phyloP scores from a whole-genome alignment of 306 rosid species.

The Lupinus albus region DNA sequence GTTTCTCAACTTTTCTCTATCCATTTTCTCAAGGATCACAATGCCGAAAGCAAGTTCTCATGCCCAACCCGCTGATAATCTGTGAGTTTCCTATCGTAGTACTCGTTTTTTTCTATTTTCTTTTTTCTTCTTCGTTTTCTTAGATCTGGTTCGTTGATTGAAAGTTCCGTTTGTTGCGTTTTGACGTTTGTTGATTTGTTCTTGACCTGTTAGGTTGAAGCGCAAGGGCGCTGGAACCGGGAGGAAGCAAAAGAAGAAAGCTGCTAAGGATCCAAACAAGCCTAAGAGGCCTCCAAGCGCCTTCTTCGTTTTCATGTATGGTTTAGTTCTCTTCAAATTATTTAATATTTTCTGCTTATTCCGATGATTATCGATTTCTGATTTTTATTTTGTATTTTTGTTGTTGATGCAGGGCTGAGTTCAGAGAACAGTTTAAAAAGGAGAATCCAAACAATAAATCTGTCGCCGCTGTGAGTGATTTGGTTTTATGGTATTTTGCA shows the following conservation, averaged over 20 bases:
- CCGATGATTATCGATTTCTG: background rate
- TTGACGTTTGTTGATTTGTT: background rate
- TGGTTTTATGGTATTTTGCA: background rate
- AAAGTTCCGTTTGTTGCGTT: background rate
- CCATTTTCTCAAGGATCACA: conserved; percentile 40
- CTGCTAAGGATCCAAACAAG: conserved; percentile 86
- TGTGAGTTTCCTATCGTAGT: conserved; percentile 43
- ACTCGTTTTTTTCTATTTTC: background rate
- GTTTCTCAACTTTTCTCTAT: background rate
- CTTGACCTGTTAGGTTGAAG: conserved; percentile 55
- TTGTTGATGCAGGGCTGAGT: conserved; percentile 61
- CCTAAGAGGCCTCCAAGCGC: conserved; percentile 94
- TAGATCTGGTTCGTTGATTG: background rate
- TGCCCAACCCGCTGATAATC: conserved; percentile 45
- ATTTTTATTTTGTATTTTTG: background rate
- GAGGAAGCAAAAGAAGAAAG: conserved; percentile 57
- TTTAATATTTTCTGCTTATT: too few species aligned
- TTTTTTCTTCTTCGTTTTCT: too few species aligned
- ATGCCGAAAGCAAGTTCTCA: conserved; percentile 64
- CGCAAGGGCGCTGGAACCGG: conserved; percentile 63
- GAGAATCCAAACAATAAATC: conserved; percentile 79
- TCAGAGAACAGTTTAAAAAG: conserved; percentile 65
- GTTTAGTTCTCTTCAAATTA: background rate
- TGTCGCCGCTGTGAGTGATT: conserved; percentile 62
- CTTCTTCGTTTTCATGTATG: conserved; percentile 87